phyloP scores from a whole-genome alignment of 768 basidiomycete genomes.

The Chiua virens region DNA sequence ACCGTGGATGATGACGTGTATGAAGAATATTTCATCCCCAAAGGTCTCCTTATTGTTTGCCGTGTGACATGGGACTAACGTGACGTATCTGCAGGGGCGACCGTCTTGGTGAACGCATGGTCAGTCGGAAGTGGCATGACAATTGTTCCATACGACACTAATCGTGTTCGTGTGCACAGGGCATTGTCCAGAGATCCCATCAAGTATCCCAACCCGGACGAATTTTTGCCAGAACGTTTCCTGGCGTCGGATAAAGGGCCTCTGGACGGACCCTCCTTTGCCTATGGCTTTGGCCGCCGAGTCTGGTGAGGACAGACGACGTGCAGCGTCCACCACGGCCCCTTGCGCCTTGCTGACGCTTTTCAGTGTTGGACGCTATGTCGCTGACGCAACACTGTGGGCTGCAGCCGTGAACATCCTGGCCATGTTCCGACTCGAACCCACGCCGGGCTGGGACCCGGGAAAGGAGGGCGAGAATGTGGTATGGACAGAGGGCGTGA shows the following conservation, averaged over 20 bases:
- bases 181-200: slow-evolving; percentile 34
- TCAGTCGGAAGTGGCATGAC: neutral
- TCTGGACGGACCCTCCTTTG: neutral
- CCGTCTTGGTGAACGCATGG: slow-evolving; percentile 3
- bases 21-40: slow-evolving; percentile 49
- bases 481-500: slow-evolving; percentile 9
- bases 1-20: slow-evolving; percentile 40
- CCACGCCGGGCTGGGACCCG: neutral
- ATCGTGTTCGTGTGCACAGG: slow-evolving; percentile 12
- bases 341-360: too few relatives aligned
- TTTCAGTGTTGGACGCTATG: too few relatives aligned
- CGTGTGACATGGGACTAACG: neutral
- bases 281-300: slow-evolving; percentile 41
- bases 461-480: slow-evolving; percentile 5
- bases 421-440: slow-evolving; percentile 7
- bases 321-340: neutral
- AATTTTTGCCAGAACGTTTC: slow-evolving; percentile 36
- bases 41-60: slow-evolving; percentile 5
- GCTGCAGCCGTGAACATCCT: slow-evolving; percentile 8
- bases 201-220: slow-evolving; percentile 32
- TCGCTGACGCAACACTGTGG: slow-evolving; percentile 39
- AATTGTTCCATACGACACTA: neutral
- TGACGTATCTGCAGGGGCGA: neutral
- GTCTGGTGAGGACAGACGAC: neutral
- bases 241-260: neutral